A percentile compares a stretch with the other conserved stretches of the same genome.
Evolutionary conservation across 495 filamentous ascomycete genomes (phyloP).

Genomic region (Trichocladium uniseriatum): DNA sequence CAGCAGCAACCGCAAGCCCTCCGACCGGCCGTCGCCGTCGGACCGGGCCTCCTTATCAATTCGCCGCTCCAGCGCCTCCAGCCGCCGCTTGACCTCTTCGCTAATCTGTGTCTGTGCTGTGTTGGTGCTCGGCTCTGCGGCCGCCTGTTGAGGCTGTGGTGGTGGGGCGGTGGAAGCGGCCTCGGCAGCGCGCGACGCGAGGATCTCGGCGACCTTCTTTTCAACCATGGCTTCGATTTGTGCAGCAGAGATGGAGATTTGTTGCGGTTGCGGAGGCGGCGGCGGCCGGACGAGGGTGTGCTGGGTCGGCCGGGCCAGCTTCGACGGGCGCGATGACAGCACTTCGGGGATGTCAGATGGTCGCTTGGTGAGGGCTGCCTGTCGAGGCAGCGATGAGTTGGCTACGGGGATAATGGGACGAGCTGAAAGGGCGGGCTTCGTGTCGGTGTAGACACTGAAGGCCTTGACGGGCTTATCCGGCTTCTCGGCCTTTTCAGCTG

Average conservation of each 20-base stretch:
- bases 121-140: background rate
- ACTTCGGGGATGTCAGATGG: conserved; percentile 31
- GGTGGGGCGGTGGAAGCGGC: background rate
- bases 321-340: conserved; percentile 27
- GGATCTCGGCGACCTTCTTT: conserved; percentile 78
- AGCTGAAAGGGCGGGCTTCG: conserved; percentile 33
- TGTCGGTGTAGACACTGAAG: conserved; percentile 77
- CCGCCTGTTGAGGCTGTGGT: too few relatives aligned
- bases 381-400: conserved; percentile 30
- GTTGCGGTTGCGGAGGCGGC: conserved; percentile 32
- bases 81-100: conserved; percentile 66
- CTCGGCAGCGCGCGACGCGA: conserved; percentile 54
- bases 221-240: conserved; percentile 86
- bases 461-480: conserved; percentile 68
- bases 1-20: conserved; percentile 74
- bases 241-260: conserved; percentile 53
- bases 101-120: conserved; percentile 46
- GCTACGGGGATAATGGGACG: conserved; percentile 16
- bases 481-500: conserved; percentile 42
- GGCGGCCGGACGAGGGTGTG: conserved; percentile 13
- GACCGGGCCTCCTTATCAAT: conserved; percentile 44
- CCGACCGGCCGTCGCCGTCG: conserved; percentile 61
- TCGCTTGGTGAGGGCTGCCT: conserved; percentile 35
- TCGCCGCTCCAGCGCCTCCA: conserved; percentile 76
- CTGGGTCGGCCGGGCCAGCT: conserved; percentile 35